A percentile compares a stretch with the other conserved stretches of the same genome.
phyloP scores from a whole-genome alignment of 2,329 filamentous ascomycete species.

The Calonectria naviculata region DNA sequence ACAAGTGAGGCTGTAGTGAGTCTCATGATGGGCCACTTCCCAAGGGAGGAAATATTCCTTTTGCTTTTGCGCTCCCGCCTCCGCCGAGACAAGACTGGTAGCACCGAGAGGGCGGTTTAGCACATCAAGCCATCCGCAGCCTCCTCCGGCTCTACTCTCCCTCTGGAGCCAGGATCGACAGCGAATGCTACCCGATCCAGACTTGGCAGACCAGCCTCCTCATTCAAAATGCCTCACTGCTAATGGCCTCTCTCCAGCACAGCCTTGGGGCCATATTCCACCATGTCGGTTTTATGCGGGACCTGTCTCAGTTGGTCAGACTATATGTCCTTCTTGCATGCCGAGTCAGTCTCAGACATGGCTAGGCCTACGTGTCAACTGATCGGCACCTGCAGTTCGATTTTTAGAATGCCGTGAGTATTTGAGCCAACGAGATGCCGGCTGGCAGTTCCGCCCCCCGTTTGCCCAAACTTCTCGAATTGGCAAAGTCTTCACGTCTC shows the following conservation, averaged over 20 bases:
- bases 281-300: neutral
- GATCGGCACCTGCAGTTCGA: constrained; percentile 4
- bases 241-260: neutral
- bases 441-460: neutral
- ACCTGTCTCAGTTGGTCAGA: constrained; percentile 37
- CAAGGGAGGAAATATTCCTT: neutral
- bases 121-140: neutral
- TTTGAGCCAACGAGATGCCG: constrained; percentile 16
- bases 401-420: constrained; percentile 3
- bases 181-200: neutral
- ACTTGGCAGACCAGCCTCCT: constrained; percentile 2
- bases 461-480: neutral
- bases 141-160: neutral
- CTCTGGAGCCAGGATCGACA: neutral
- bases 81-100: neutral
- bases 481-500: neutral
- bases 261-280: constrained; percentile 13
- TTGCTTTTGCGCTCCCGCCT: neutral
- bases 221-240: constrained; percentile 13
- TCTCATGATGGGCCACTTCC: neutral
- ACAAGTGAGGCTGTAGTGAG: neutral
- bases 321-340: neutral
- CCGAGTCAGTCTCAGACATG: constrained; percentile 11
- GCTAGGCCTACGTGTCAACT: constrained; percentile 14
- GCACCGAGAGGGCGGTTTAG: constrained; percentile 9